A percentile compares a stretch with the other conserved stretches of the same genome.
Conservation (phyloP, 805 yeast species). For the Metschnikowia hibisci region DNA sequence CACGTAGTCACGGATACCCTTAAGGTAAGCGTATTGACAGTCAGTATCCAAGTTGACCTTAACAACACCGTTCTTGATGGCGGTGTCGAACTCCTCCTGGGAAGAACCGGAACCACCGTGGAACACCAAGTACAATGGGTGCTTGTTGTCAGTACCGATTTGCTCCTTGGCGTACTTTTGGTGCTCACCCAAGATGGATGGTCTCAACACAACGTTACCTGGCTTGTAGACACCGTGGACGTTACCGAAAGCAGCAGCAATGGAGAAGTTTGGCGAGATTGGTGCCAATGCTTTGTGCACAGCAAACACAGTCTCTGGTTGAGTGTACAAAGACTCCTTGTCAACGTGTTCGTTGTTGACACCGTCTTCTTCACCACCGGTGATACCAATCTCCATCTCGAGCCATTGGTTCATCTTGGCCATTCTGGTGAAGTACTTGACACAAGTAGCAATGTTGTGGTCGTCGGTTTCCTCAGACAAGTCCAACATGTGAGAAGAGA, state of each 20-base stretch:
- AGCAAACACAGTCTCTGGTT: slow-evolving; percentile 88
- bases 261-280: slow-evolving; percentile 96
- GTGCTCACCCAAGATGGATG: slow-evolving; percentile 93
- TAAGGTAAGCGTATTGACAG: slow-evolving; percentile 96
- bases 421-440: slow-evolving; percentile 90
- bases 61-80: slow-evolving; percentile 90
- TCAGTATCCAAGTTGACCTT: slow-evolving; percentile 99
- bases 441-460: slow-evolving; percentile 92
- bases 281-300: slow-evolving; percentile 88
- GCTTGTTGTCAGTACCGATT: slow-evolving; percentile 47
- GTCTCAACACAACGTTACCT: slow-evolving; percentile 93
- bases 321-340: slow-evolving; percentile 85
- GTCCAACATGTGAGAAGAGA: slow-evolving; percentile 99
- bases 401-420: slow-evolving; percentile 94
- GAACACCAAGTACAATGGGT: slow-evolving; percentile 95
- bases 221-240: slow-evolving; percentile 99
- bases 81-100: slow-evolving; percentile 86
- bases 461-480: slow-evolving; percentile 95
- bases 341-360: slow-evolving; percentile 95
- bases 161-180: slow-evolving; percentile 81
- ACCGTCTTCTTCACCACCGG: slow-evolving; percentile 99
- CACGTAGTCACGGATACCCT: slow-evolving; percentile 96
- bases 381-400: slow-evolving; percentile 99
- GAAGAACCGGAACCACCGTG: slow-evolving; percentile 99
- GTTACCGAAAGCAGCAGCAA: slow-evolving; percentile 99